Evolutionary conservation across 257 asterid species (phyloP).

Genomic region (Salvia miltiorrhiza): DNA sequence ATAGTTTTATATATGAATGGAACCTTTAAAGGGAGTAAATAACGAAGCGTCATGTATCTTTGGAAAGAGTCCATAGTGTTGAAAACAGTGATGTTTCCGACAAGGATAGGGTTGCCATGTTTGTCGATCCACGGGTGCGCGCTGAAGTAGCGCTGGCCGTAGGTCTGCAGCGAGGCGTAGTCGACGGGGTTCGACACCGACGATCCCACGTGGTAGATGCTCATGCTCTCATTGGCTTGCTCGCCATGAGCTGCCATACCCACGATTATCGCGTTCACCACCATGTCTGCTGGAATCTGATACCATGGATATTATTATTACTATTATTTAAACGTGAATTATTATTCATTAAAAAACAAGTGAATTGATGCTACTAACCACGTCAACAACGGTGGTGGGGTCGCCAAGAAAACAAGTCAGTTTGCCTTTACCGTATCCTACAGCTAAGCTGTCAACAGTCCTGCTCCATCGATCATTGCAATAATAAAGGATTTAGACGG

Average conservation of each 20-base stretch:
- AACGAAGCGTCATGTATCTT: conserved; percentile 33
- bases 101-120: conserved; percentile 35
- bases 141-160: conserved; percentile 42
- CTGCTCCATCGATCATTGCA: conserved; percentile 32
- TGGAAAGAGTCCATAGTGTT: conserved; percentile 30
- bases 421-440: conserved; percentile 80
- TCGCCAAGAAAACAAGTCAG: conserved; percentile 55
- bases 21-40: conserved; percentile 35
- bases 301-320: too few species aligned
- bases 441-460: conserved; percentile 76
- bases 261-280: conserved; percentile 78
- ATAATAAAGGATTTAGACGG: background rate
- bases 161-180: conserved; percentile 34
- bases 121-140: conserved; percentile 42
- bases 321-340: too few species aligned
- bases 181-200: conserved; percentile 61
- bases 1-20: too few species aligned
- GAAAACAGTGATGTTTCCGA: conserved; percentile 30
- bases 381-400: conserved; percentile 48
- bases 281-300: conserved; percentile 98
- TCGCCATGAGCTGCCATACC: conserved; percentile 61
- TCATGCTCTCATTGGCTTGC: conserved; percentile 37
- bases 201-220: conserved; percentile 66
- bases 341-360: too few species aligned
- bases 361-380: too few species aligned